A percentile compares a stretch with the other conserved stretches of the same genome.
These are phyloP conservation scores for Nigrospora oryzae DNA, from an alignment of 2,329 filamentous ascomycete species.

Conservation along the genomic window DNA sequence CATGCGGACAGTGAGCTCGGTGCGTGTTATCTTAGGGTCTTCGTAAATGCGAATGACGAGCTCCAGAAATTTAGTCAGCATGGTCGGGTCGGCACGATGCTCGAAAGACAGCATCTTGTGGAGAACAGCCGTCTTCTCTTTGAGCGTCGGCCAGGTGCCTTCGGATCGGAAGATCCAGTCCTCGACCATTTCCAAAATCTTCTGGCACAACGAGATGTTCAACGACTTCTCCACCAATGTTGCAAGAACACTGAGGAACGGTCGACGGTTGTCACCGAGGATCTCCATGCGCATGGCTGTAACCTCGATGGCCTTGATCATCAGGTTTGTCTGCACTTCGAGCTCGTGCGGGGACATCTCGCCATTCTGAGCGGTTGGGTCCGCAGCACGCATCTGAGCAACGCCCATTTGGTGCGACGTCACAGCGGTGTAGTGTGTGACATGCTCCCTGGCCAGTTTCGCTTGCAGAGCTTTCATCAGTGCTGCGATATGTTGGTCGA, in stretches of 20 bases:
- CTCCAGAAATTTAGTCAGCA: slow-evolving; percentile 89
- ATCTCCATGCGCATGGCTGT: slow-evolving; percentile 88
- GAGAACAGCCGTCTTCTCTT: slow-evolving; percentile 98
- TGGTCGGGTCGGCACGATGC: slow-evolving; percentile 68
- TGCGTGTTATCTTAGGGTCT: slow-evolving; percentile 88
- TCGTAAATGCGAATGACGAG: slow-evolving; percentile 98
- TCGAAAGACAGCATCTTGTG: slow-evolving; percentile 99
- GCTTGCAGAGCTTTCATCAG: slow-evolving; percentile 90
- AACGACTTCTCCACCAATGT: slow-evolving; percentile 92
- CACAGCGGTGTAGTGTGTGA: slow-evolving; percentile 61
- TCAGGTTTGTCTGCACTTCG: slow-evolving; percentile 81
- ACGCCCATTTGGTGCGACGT: slow-evolving; percentile 40
- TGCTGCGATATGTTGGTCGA: slow-evolving; percentile 79
- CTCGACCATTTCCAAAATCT: slow-evolving; percentile 90
- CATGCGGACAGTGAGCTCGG: slow-evolving; percentile 91
- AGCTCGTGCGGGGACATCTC: slow-evolving; percentile 69
- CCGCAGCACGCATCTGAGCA: slow-evolving; percentile 33
- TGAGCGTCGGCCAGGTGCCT: slow-evolving; percentile 92
- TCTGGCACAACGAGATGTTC: slow-evolving; percentile 78
- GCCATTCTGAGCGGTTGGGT: slow-evolving; percentile 43
- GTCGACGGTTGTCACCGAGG: slow-evolving; percentile 80
- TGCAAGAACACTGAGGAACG: slow-evolving; percentile 90
- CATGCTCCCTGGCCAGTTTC: slow-evolving; percentile 89
- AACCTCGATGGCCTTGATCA: slow-evolving; percentile 92
- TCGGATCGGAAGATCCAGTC: slow-evolving; percentile 93